A percentile compares a stretch with the other conserved stretches of the same genome.
Conservation (phyloP, 2,329 filamentous ascomycete genomes). For the Huntiella bhutanensis region DNA sequence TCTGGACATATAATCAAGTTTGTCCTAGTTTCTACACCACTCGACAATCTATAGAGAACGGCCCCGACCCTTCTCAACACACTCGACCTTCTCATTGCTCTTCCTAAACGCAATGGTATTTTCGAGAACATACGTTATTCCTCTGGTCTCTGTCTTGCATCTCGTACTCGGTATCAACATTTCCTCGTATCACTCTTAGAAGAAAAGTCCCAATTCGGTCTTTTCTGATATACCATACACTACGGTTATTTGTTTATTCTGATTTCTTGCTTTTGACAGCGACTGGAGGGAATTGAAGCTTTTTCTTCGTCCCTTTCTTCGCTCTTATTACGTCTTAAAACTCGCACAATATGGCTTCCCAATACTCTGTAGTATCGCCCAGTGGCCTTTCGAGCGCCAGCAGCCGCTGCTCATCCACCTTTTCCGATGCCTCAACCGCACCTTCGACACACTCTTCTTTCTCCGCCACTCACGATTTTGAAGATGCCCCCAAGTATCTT, state of each 20-base stretch:
- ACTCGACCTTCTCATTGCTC: not conserved
- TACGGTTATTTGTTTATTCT: conserved; percentile 1
- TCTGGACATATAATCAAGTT: too few relatives aligned
- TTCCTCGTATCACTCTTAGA: not conserved
- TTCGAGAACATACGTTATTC: conserved; percentile 3
- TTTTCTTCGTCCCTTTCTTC: conserved; percentile 13
- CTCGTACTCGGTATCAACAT: not conserved
- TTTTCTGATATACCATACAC: not conserved
- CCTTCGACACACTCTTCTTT: conserved; percentile 57
- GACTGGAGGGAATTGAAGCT: conserved; percentile 27
- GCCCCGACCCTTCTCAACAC: not conserved
- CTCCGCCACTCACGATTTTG: conserved; percentile 51
- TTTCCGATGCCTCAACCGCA: conserved; percentile 18
- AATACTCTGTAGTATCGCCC: too few relatives aligned
- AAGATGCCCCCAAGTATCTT: conserved; percentile 49
- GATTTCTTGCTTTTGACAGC: conserved; percentile 25
- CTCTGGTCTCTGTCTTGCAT: conserved; percentile 6
- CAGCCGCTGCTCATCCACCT: not conserved
- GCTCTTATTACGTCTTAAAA: conserved; percentile 14
- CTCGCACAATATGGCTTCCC: not conserved
- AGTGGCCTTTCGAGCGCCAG: too few relatives aligned
- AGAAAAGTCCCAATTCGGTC: not conserved
- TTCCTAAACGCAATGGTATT: conserved; percentile 5
- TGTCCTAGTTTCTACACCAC: too few relatives aligned
- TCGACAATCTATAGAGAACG: too few relatives aligned